A percentile compares a stretch with the other conserved stretches of the same genome.
phyloP scores from a whole-genome alignment of 75 land plant species.

The Pinus albicaulis region DNA sequence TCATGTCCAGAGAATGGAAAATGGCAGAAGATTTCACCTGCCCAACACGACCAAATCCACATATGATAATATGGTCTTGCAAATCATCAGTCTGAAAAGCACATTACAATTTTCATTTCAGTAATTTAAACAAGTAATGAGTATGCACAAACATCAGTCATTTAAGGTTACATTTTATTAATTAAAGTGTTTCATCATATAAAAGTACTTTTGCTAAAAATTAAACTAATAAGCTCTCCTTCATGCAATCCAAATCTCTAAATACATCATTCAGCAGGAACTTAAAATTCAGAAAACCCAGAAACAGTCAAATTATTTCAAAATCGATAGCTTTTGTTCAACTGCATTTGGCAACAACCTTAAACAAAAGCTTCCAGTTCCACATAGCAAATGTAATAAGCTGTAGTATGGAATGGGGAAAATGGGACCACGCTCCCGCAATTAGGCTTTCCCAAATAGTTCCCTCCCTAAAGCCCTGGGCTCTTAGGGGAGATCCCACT shows the following conservation, averaged over 20 bases:
- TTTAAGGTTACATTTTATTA: neutral
- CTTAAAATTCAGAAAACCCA: neutral
- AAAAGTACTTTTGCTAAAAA: neutral
- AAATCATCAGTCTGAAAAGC: conserved; percentile 90
- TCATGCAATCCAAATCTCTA: neutral
- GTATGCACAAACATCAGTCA: neutral
- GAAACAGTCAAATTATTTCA: neutral
- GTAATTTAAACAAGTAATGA: neutral
- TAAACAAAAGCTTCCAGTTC: neutral
- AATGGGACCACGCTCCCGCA: no score
- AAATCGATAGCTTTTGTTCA: neutral
- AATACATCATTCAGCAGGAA: neutral
- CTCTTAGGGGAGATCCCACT: no score
- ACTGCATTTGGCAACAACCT: neutral
- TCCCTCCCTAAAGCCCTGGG: no score
- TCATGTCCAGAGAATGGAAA: neutral
- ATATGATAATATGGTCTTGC: conserved; percentile 94
- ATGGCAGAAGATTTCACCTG: conserved; percentile 48
- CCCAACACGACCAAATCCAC: conserved; percentile 99
- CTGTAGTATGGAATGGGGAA: no score
- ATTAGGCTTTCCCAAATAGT: no score
- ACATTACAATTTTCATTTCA: neutral
- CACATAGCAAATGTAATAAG: no score
- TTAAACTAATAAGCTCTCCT: neutral
- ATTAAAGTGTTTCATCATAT: neutral